phyloP scores from a whole-genome alignment of 2,329 filamentous ascomycete genomes.

The Pezicula neosporulosa region DNA sequence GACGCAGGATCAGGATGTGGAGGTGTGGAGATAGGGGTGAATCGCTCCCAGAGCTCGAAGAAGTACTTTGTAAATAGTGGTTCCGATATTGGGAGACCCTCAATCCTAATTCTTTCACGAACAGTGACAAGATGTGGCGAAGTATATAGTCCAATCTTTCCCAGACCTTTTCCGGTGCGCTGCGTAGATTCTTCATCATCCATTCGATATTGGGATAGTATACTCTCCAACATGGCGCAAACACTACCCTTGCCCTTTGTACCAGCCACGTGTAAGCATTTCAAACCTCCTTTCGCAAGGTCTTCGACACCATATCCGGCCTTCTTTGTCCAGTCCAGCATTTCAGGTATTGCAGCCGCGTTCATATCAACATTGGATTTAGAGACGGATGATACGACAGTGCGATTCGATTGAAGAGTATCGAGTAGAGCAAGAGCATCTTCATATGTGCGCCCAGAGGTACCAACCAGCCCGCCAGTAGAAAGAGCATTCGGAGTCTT shows the following conservation, averaged over 20 bases:
- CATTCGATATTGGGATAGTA: slow-evolving; percentile 50
- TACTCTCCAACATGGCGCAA: slow-evolving; percentile 64
- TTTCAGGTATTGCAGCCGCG: slow-evolving; percentile 26
- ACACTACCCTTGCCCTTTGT: slow-evolving; percentile 73
- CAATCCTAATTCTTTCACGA: slow-evolving; percentile 64
- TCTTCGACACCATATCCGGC: slow-evolving; percentile 22
- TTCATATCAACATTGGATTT: slow-evolving; percentile 16
- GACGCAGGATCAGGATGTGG: slow-evolving; percentile 12
- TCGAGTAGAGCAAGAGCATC: slow-evolving; percentile 20
- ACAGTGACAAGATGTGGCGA: slow-evolving; percentile 67
- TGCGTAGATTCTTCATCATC: slow-evolving; percentile 1
- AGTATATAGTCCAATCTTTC: slow-evolving; percentile 58
- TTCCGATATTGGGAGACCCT: slow-evolving; percentile 55
- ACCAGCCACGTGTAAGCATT: slow-evolving; percentile 74
- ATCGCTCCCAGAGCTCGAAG: slow-evolving; percentile 63
- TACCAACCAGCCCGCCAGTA: no score
- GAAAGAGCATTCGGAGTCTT: no score
- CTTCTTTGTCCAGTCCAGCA: slow-evolving; percentile 26
- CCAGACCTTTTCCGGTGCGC: slow-evolving; percentile 9
- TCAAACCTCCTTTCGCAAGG: slow-evolving; percentile 18
- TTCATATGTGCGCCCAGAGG: slow-evolving; percentile 9
- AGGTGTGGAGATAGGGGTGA: slow-evolving; percentile 27
- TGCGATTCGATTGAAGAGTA: slow-evolving; percentile 23
- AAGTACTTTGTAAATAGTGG: slow-evolving; percentile 60
- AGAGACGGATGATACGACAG: slow-evolving; percentile 16